Evolutionary conservation across 148 eudicot genomes (phyloP).

Genomic region (Rhododendron simsii): DNA sequence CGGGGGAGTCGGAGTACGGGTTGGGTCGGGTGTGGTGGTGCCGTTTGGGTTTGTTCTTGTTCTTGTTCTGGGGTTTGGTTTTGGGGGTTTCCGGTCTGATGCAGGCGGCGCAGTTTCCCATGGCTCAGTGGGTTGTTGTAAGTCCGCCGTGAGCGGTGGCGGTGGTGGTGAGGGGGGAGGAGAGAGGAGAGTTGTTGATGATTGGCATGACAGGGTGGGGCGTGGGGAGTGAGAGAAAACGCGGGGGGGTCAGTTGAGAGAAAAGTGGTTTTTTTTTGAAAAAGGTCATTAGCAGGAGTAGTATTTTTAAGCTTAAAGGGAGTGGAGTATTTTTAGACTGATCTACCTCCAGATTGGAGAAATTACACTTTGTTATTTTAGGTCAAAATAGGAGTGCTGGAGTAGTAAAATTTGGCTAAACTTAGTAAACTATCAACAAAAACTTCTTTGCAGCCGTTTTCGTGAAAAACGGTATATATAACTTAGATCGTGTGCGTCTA

Average conservation of each 20-base stretch:
- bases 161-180: not conserved
- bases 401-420: too few relatives aligned
- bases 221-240: not conserved
- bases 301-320: not conserved
- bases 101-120: conserved; percentile 71
- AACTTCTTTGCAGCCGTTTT: too few relatives aligned
- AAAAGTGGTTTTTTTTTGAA: not conserved
- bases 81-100: conserved; percentile 27
- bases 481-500: too few relatives aligned
- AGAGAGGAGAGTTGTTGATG: conserved; percentile 7
- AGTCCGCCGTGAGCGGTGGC: conserved; percentile 2
- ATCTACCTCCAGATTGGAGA: not conserved
- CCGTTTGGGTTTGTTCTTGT: conserved; percentile 12
- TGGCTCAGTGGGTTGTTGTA: not conserved
- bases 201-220: not conserved
- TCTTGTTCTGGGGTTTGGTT: not conserved
- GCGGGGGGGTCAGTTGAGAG: not conserved
- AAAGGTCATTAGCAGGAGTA: not conserved
- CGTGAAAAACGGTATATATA: too few relatives aligned
- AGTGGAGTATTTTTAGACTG: not conserved
- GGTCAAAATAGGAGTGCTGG: too few relatives aligned
- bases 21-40: conserved; percentile 28
- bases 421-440: too few relatives aligned
- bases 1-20: conserved; percentile 54
- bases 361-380: not conserved